phyloP scores from a whole-genome alignment of 495 filamentous ascomycete genomes.

The Pyrenopolyporus hunteri region DNA sequence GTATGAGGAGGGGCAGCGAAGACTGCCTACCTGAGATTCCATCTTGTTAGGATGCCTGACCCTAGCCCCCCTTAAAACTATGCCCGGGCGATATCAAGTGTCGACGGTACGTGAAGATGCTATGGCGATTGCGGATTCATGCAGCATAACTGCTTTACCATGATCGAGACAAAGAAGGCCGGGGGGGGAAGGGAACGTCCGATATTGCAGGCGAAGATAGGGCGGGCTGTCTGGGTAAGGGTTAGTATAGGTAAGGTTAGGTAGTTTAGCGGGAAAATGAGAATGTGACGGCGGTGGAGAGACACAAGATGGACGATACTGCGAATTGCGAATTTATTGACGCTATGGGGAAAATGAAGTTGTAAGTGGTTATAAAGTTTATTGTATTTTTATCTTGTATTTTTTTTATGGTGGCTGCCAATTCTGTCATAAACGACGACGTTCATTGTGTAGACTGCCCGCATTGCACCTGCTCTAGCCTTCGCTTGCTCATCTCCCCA shows the following conservation, averaged over 20 bases:
- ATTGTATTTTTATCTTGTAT: neutral
- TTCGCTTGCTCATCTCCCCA: slow-evolving; percentile 28
- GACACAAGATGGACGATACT: neutral
- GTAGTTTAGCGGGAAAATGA: neutral
- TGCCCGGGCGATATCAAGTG: slow-evolving; percentile 27
- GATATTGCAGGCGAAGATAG: no score
- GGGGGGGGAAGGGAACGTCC: neutral
- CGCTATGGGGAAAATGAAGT: no score
- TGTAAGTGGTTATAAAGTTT: neutral
- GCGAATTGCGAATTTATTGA: no score
- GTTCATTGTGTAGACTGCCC: slow-evolving; percentile 18
- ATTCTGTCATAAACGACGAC: slow-evolving; percentile 23
- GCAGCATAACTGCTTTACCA: slow-evolving; percentile 38
- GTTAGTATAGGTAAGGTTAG: neutral
- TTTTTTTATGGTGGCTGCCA: slow-evolving; percentile 7
- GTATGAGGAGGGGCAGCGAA: neutral
- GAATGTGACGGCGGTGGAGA: neutral
- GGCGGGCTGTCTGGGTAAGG: no score
- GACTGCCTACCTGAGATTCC: slow-evolving; percentile 43
- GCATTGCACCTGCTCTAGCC: slow-evolving; percentile 9
- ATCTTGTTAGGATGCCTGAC: slow-evolving; percentile 42
- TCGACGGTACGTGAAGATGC: slow-evolving; percentile 7
- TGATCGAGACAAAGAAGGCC: slow-evolving; percentile 8
- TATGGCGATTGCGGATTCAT: slow-evolving; percentile 23
- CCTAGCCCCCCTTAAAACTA: slow-evolving; percentile 32